phyloP scores from a whole-genome alignment of 176 grass and related monocot genomes.

The Urochloa ruziziensis region DNA sequence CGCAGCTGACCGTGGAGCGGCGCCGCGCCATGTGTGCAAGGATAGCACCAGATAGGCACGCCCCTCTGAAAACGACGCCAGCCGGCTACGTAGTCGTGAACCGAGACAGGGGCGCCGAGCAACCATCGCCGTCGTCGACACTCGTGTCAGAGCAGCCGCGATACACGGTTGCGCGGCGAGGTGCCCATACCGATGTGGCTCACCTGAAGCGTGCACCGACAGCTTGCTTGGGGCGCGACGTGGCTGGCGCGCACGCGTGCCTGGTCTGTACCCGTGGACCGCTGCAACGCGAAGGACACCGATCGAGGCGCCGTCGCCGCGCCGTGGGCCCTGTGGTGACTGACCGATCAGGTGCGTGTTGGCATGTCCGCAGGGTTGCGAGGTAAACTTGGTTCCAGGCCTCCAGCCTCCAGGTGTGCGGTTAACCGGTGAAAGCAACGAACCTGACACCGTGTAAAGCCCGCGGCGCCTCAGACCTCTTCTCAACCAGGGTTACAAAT shows the following conservation, averaged over 20 bases:
- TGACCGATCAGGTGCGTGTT: background rate
- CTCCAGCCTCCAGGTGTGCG: background rate
- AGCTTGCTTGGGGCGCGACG: background rate
- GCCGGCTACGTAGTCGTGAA: background rate
- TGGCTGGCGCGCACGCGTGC: no score
- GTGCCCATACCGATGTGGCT: background rate
- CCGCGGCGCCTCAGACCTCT: background rate
- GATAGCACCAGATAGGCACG: background rate
- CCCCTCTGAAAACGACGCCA: slow-evolving; percentile 19
- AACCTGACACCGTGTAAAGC: slow-evolving; percentile 42
- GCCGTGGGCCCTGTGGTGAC: background rate
- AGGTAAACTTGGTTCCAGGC: background rate
- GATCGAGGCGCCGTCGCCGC: background rate
- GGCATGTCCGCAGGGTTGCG: background rate
- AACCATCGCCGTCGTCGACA: background rate
- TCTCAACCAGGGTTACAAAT: slow-evolving; percentile 27
- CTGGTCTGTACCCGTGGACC: no score
- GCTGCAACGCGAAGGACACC: no score
- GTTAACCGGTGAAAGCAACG: background rate
- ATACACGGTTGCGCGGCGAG: background rate
- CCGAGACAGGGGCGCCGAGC: background rate
- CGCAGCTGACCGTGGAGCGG: background rate
- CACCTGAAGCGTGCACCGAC: background rate
- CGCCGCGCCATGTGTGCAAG: background rate
- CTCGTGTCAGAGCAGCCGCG: slow-evolving; percentile 4